Evolutionary conservation across 2,329 filamentous ascomycete species (phyloP).

Genomic region (Aschersonia sp.): DNA sequence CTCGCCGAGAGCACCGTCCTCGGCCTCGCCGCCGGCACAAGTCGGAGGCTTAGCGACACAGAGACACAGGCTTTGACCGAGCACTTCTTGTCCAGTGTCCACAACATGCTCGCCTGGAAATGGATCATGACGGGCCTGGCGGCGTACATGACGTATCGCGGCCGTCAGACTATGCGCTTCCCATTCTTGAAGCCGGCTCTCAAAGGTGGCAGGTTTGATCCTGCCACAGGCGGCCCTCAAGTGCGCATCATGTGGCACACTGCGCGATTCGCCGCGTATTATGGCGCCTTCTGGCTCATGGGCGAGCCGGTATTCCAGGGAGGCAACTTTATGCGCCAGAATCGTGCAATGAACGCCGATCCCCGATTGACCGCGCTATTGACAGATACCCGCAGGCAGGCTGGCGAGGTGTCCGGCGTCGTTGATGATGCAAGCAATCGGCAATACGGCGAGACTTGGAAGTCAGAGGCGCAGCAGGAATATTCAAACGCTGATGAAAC

Average conservation of each 20-base stretch:
- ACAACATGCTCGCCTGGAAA: slow-evolving; percentile 16
- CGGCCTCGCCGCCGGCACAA: slow-evolving; percentile 13
- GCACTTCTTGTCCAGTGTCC: slow-evolving; percentile 16
- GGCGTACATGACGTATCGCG: slow-evolving; percentile 11
- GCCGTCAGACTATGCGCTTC: slow-evolving; percentile 21
- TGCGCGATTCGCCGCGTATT: slow-evolving; percentile 20
- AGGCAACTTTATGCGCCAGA: slow-evolving; percentile 11
- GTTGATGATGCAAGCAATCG: slow-evolving; percentile 6
- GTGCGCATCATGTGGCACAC: slow-evolving; percentile 20
- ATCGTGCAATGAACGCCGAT: slow-evolving; percentile 12
- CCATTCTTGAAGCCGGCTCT: slow-evolving; percentile 23
- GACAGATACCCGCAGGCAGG: slow-evolving; percentile 7
- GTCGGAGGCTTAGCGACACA: slow-evolving; percentile 18
- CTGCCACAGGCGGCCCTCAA: slow-evolving; percentile 12
- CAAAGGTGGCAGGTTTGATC: slow-evolving; percentile 12
- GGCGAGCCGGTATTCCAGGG: slow-evolving; percentile 15
- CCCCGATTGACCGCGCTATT: slow-evolving; percentile 13
- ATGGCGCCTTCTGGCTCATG: slow-evolving; percentile 10
- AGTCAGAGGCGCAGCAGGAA: slow-evolving; percentile 5
- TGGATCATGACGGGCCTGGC: slow-evolving; percentile 12
- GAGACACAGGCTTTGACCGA: slow-evolving; percentile 21
- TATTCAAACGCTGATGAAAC: slow-evolving; percentile 1
- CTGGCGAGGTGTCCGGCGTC: slow-evolving; percentile 5
- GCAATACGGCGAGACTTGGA: slow-evolving; percentile 7
- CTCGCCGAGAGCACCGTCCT: slow-evolving; percentile 14